A percentile compares a stretch with the other conserved stretches of the same genome.
Evolutionary conservation across 352 stramenopile genomes (phyloP).

Genomic region (Elongisporangium prolatum): DNA sequence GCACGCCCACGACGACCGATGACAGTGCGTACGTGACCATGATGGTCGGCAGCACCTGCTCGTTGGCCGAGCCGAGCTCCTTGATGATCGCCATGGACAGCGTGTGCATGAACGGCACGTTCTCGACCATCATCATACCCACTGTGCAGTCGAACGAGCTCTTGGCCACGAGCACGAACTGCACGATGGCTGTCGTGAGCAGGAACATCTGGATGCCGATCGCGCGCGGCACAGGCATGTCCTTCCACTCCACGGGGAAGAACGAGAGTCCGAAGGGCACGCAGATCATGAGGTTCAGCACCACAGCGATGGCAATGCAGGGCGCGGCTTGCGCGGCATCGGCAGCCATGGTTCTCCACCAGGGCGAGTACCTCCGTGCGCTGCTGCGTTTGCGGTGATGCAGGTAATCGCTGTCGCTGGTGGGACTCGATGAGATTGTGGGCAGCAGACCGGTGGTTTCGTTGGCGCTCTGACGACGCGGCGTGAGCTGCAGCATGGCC

Average conservation of each 20-base stretch:
- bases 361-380: background rate
- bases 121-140: slow-evolving; percentile 95
- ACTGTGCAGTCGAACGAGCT: slow-evolving; percentile 75
- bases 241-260: slow-evolving; percentile 76
- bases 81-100: slow-evolving; percentile 85
- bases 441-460: background rate
- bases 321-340: slow-evolving; percentile 38
- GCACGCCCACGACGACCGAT: slow-evolving; percentile 81
- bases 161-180: slow-evolving; percentile 75
- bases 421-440: background rate
- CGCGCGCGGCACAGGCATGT: slow-evolving; percentile 68
- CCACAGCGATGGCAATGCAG: slow-evolving; percentile 61
- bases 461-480: background rate
- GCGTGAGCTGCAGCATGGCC: background rate
- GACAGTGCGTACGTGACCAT: slow-evolving; percentile 90
- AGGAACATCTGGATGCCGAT: slow-evolving; percentile 84
- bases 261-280: slow-evolving; percentile 84
- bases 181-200: slow-evolving; percentile 70
- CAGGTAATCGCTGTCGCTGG: background rate
- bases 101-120: slow-evolving; percentile 94
- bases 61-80: slow-evolving; percentile 64
- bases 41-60: slow-evolving; percentile 84
- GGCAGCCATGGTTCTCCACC: slow-evolving; percentile 20
- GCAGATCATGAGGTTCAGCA: slow-evolving; percentile 86
- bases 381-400: background rate